Percentiles rank a stretch among this genome's conserved stretches.
These are phyloP conservation scores for Cryptosporidium ryanae DNA, from an alignment of 169 alveolate genomes.

Conservation along the genomic window DNA sequence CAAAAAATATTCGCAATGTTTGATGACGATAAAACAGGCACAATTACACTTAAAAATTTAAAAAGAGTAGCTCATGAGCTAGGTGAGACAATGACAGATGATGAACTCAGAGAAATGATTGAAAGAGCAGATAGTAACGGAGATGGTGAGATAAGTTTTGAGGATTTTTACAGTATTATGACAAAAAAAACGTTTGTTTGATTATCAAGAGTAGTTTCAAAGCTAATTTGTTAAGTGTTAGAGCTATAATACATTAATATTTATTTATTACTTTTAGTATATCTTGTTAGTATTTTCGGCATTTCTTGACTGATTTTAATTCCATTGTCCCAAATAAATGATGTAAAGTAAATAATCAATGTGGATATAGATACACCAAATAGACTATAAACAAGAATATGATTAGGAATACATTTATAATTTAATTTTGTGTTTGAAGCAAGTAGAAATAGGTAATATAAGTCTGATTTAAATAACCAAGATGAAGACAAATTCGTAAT, in stretches of 20 bases:
- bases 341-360: constrained; percentile 9
- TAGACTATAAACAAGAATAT: constrained; percentile 38
- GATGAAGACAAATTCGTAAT: constrained; percentile 31
- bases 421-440: constrained; percentile 55
- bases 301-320: constrained; percentile 16
- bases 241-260: not conserved
- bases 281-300: constrained; percentile 37
- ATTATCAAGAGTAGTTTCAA: too few relatives aligned
- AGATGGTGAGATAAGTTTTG: constrained; percentile 97
- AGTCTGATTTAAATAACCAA: constrained; percentile 52
- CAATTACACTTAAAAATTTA: constrained; percentile 93
- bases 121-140: constrained; percentile 98
- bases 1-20: constrained; percentile 95
- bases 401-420: constrained; percentile 39
- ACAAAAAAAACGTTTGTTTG: constrained; percentile 96
- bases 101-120: constrained; percentile 97
- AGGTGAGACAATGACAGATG: constrained; percentile 98
- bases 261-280: constrained; percentile 28
- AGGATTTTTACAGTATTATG: constrained; percentile 98
- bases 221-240: not conserved
- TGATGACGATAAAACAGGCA: constrained; percentile 97
- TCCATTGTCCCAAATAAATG: constrained; percentile 32
- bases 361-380: constrained; percentile 57
- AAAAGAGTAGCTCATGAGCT: constrained; percentile 98
- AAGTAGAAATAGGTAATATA: constrained; percentile 18